phyloP scores from a whole-genome alignment of 306 rosid genomes.

The Styphnolobium japonicum region DNA sequence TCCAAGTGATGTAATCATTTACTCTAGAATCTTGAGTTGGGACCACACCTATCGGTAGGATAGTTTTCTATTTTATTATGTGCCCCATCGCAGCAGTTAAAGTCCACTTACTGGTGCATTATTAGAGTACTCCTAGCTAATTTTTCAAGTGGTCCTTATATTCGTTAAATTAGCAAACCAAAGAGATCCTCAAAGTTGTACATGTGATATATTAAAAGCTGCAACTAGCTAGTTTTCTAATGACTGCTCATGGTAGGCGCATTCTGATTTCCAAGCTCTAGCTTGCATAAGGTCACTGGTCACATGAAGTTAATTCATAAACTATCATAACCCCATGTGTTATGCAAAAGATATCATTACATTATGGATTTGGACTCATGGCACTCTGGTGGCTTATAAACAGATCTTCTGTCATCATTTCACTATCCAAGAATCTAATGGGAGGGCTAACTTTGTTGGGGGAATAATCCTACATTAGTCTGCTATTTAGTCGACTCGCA shows the following conservation, averaged over 20 bases:
- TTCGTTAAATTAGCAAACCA: not conserved
- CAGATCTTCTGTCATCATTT: not conserved
- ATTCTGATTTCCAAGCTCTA: not conserved
- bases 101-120: not conserved
- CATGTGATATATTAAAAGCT: not conserved
- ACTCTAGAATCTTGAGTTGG: not conserved
- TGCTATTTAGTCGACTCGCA: not conserved
- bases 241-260: not conserved
- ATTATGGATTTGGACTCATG: not conserved
- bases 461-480: not conserved
- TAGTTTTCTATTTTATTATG: not conserved
- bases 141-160: not conserved
- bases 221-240: not conserved
- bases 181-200: not conserved
- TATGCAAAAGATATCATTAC: not conserved
- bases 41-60: not conserved
- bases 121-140: not conserved
- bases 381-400: not conserved
- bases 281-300: not conserved
- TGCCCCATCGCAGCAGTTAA: not conserved
- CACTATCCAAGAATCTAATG: not conserved
- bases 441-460: not conserved
- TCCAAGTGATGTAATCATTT: not conserved
- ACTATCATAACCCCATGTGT: not conserved
- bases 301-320: not conserved